Evolutionary conservation across 2,329 filamentous ascomycete species (phyloP).

Genomic region (Daldinia sp.): DNA sequence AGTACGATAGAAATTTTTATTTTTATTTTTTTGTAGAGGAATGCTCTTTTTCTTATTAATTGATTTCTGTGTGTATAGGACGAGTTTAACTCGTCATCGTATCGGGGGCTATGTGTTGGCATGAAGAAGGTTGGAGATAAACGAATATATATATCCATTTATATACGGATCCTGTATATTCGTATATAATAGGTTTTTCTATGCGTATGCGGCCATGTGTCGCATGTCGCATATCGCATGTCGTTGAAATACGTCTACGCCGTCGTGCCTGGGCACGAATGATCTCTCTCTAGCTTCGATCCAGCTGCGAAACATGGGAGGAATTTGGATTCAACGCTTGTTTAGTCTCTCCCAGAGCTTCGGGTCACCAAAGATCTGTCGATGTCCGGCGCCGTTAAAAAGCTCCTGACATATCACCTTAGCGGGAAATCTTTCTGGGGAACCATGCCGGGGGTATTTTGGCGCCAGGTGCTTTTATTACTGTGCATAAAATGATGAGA

Average conservation of each 20-base stretch:
- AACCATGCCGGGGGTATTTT: conserved; percentile 39
- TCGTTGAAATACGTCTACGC: conserved; percentile 37
- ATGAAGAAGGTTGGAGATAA: not conserved
- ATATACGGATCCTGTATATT: not conserved
- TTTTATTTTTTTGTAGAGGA: not conserved
- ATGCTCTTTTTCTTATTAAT: too few species aligned
- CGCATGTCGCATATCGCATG: conserved; percentile 15
- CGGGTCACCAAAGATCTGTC: conserved; percentile 45
- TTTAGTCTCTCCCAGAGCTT: conserved; percentile 48
- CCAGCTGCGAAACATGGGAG: conserved; percentile 41
- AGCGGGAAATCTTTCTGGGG: conserved; percentile 50
- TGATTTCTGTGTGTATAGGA: not conserved
- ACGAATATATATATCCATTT: not conserved
- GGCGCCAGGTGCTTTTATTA: conserved; percentile 17
- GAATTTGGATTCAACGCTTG: conserved; percentile 47
- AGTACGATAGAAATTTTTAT: not conserved
- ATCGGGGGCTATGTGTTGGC: not conserved
- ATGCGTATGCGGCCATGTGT: too few species aligned
- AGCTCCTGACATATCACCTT: conserved; percentile 48
- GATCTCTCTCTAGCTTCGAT: conserved; percentile 39
- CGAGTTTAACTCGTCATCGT: not conserved
- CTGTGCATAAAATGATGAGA: conserved; percentile 26
- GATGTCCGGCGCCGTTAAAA: conserved; percentile 46
- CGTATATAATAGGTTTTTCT: not conserved
- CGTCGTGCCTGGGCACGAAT: conserved; percentile 37